These are phyloP conservation scores for Epichloe gansuensis DNA, from an alignment of 2,329 filamentous ascomycete species.

Conservation along the genomic window DNA sequence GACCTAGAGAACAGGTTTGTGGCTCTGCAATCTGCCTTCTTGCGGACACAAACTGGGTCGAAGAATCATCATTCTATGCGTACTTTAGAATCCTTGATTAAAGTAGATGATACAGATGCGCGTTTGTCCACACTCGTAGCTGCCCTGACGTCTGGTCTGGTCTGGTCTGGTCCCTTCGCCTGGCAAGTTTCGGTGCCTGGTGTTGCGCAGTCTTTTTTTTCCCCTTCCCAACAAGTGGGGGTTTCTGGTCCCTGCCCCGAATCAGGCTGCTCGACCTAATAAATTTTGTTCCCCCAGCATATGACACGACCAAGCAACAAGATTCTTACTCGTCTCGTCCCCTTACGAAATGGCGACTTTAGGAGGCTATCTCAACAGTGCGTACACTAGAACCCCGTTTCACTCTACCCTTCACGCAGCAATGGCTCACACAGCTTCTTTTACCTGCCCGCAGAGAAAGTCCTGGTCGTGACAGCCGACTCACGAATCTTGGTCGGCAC, in stretches of 20 bases:
- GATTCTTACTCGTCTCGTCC: not conserved
- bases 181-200: not conserved
- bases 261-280: not conserved
- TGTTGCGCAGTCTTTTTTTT: not conserved
- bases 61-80: not conserved
- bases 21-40: too few relatives aligned
- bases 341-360: conserved; percentile 27
- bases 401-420: not conserved
- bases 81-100: not conserved
- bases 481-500: conserved; percentile 76
- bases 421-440: not conserved
- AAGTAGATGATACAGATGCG: too few relatives aligned
- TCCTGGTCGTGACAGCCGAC: conserved; percentile 83
- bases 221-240: not conserved
- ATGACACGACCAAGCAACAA: not conserved
- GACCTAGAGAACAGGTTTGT: too few relatives aligned
- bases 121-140: too few relatives aligned
- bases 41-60: too few relatives aligned
- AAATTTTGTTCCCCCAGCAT: not conserved
- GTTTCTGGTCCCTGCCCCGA: not conserved
- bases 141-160: too few relatives aligned
- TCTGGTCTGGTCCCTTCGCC: too few relatives aligned
- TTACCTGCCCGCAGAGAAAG: conserved; percentile 52
- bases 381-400: conserved; percentile 5
- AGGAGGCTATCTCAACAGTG: conserved; percentile 33